These are phyloP conservation scores for Ceratocystis cubensis DNA, from an alignment of 2,329 filamentous ascomycete genomes.

Conservation along the genomic window DNA sequence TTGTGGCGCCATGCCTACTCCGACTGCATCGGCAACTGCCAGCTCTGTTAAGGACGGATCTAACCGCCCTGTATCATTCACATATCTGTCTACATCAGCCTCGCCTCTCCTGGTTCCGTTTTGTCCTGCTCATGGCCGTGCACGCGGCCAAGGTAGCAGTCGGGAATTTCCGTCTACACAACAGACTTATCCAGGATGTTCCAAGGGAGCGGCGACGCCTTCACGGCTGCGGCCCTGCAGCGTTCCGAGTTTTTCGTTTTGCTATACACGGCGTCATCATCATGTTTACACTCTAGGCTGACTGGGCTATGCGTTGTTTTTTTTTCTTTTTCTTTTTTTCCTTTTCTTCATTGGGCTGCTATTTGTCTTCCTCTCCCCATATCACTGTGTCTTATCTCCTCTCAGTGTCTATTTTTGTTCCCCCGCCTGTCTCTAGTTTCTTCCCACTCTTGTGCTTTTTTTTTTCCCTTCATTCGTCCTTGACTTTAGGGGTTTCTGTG, in stretches of 20 bases:
- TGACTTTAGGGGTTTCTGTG: neutral
- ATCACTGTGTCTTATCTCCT: neutral
- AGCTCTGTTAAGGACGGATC: neutral
- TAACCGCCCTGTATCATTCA: neutral
- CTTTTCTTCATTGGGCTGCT: neutral
- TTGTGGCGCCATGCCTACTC: neutral
- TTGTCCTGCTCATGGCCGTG: neutral
- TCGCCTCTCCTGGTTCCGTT: neutral
- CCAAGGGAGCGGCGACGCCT: neutral
- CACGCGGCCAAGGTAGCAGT: neutral
- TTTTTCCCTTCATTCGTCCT: conserved; percentile 8
- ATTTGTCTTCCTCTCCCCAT: neutral
- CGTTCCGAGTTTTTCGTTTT: conserved; percentile 17
- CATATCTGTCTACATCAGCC: neutral
- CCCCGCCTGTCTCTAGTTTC: conserved; percentile 9
- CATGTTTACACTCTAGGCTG: conserved; percentile 15
- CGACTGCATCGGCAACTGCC: neutral
- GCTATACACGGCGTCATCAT: conserved; percentile 17
- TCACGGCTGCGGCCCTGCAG: conserved; percentile 9
- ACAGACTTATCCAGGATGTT: neutral
- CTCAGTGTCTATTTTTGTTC: conserved; percentile 12
- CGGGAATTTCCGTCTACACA: neutral
- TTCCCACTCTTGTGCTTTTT: conserved; percentile 12
- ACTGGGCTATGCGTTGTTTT: conserved; percentile 14
- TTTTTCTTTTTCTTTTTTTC: neutral